These are phyloP conservation scores for Russula sp. DNA, from an alignment of 768 basidiomycete species.

Conservation along the genomic window DNA sequence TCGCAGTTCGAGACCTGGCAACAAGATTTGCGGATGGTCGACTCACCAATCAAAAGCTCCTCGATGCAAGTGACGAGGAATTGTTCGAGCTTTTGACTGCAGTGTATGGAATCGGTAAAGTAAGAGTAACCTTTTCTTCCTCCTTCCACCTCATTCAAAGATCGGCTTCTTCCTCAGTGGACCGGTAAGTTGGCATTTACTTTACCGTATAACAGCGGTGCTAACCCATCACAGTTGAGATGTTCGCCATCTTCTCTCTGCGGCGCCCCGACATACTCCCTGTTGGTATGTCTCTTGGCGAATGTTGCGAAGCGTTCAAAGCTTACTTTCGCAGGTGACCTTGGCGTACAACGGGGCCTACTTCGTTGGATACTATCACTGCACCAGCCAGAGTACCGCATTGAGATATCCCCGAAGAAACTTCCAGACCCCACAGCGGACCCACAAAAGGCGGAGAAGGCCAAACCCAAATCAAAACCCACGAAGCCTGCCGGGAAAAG, in stretches of 20 bases:
- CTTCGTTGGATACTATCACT: constrained; percentile 62
- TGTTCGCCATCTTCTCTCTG: constrained; percentile 89
- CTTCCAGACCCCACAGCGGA: constrained; percentile 26
- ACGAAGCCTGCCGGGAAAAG: background rate
- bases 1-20: constrained; percentile 70
- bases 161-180: constrained; percentile 38
- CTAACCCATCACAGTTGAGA: constrained; percentile 53
- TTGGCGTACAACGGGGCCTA: constrained; percentile 76
- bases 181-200: constrained; percentile 42
- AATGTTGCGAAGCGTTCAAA: background rate
- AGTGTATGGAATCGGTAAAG: constrained; percentile 74
- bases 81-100: constrained; percentile 67
- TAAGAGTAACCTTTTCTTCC: constrained; percentile 31
- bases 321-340: constrained; percentile 48
- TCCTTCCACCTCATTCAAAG: background rate
- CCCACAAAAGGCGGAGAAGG: background rate
- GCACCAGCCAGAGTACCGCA: constrained; percentile 47
- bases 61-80: constrained; percentile 69
- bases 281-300: constrained; percentile 35
- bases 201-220: background rate
- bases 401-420: constrained; percentile 49
- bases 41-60: constrained; percentile 64
- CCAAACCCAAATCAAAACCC: constrained; percentile 25
- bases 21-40: constrained; percentile 75
- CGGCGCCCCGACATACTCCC: constrained; percentile 79